phyloP scores from a whole-genome alignment of 2,329 filamentous ascomycete species.

The Claviceps africana region DNA sequence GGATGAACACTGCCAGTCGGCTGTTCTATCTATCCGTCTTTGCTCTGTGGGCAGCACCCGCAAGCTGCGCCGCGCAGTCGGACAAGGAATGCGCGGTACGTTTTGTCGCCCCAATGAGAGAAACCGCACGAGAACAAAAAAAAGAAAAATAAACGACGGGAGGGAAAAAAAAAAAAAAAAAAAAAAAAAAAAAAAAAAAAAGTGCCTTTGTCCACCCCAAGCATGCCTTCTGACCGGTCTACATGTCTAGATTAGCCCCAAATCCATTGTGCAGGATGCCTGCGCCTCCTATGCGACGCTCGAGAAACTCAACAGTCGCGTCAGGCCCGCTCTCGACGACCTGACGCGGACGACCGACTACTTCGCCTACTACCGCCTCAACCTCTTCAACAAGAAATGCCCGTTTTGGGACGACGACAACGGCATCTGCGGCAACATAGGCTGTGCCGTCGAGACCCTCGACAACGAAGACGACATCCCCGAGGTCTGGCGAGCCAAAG shows the following conservation, averaged over 20 bases:
- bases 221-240: background rate
- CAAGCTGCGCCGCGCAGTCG: conserved; percentile 26
- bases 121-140: accelerated
- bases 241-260: conserved; percentile 59
- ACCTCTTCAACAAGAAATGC: conserved; percentile 86
- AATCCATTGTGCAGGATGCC: conserved; percentile 80
- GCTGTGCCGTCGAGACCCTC: conserved; percentile 86
- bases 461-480: conserved; percentile 94
- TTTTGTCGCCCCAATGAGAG: conserved; percentile 5
- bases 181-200: background rate
- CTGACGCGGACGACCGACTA: conserved; percentile 86
- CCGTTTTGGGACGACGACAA: conserved; percentile 92
- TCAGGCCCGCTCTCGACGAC: conserved; percentile 64
- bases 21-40: conserved; percentile 44
- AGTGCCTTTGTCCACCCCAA: background rate
- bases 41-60: conserved; percentile 36
- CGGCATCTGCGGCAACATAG: conserved; percentile 93
- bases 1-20: conserved; percentile 39
- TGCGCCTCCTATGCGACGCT: conserved; percentile 89
- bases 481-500: conserved; percentile 76
- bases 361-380: conserved; percentile 93
- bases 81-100: conserved; percentile 42
- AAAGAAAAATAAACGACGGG: background rate
- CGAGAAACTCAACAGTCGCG: conserved; percentile 63
- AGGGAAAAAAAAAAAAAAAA: background rate